Conservation (phyloP, 2,329 filamentous ascomycete species). For the Aphanocladium album region DNA sequence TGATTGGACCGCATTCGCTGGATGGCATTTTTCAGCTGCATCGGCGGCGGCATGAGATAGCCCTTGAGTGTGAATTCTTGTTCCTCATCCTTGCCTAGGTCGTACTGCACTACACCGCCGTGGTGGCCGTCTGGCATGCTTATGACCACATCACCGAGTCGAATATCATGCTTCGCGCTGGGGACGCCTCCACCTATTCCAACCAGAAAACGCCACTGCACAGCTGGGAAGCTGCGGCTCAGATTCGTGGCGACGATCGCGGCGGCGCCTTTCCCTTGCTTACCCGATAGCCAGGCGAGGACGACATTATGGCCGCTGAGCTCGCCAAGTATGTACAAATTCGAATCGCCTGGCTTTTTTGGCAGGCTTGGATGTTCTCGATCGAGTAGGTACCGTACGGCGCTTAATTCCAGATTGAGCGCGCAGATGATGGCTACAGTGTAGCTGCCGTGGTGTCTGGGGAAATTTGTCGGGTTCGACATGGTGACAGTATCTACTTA, state of each 20-base stretch:
- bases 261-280: constrained; percentile 2
- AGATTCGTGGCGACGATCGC: constrained; percentile 13
- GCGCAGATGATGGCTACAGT: constrained; percentile 19
- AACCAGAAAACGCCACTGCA: constrained; percentile 18
- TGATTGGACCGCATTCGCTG: neutral
- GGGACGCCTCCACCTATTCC: constrained; percentile 25
- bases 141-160: constrained; percentile 19
- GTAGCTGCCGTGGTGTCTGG: constrained; percentile 48
- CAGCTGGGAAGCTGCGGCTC: constrained; percentile 11
- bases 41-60: neutral
- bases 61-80: neutral
- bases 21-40: neutral
- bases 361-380: constrained; percentile 67
- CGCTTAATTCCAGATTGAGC: constrained; percentile 29
- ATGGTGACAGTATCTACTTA: constrained; percentile 24
- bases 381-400: constrained; percentile 38
- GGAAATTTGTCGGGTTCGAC: constrained; percentile 68
- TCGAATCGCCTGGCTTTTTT: constrained; percentile 47
- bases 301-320: constrained; percentile 16
- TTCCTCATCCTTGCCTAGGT: constrained; percentile 19
- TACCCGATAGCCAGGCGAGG: constrained; percentile 15
- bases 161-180: constrained; percentile 1
- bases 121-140: neutral
- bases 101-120: constrained; percentile 17
- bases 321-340: constrained; percentile 15